Conservation (phyloP, 805 yeast species). For the Pichia ethanolica region DNA sequence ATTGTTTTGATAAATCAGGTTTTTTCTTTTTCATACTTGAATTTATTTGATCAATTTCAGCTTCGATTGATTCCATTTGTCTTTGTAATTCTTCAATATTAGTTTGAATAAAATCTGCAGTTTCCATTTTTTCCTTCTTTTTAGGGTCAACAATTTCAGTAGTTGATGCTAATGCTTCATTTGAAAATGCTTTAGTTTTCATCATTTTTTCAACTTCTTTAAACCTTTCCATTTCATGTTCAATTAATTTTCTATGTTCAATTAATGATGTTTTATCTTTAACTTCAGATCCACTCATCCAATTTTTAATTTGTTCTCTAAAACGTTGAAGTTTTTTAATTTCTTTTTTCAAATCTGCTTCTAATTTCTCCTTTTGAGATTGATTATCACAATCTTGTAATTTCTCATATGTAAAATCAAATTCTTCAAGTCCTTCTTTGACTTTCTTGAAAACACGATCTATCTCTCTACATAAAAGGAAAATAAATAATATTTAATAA, state of each 20-base stretch:
- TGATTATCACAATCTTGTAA: conserved; percentile 72
- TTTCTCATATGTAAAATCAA: conserved; percentile 82
- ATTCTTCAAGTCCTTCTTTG: conserved; percentile 80
- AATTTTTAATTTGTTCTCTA: conserved; percentile 90
- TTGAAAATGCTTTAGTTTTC: conserved; percentile 90
- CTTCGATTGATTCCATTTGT: conserved; percentile 75
- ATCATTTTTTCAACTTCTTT: conserved; percentile 88
- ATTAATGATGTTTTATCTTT: conserved; percentile 78
- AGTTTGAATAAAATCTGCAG: conserved; percentile 58
- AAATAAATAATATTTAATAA: not conserved
- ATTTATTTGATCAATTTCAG: conserved; percentile 51
- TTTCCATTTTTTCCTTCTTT: conserved; percentile 71
- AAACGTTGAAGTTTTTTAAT: conserved; percentile 89
- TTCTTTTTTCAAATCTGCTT: conserved; percentile 86
- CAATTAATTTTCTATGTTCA: conserved; percentile 67
- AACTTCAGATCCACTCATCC: conserved; percentile 88
- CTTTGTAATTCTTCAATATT: conserved; percentile 73
- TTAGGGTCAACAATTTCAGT: conserved; percentile 66
- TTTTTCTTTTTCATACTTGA: conserved; percentile 50
- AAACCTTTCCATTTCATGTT: conserved; percentile 87
- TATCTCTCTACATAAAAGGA: conserved; percentile 48
- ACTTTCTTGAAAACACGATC: conserved; percentile 91
- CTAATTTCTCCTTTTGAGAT: conserved; percentile 89
- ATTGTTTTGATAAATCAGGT: conserved; percentile 44
- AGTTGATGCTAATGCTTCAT: conserved; percentile 69